Base-by-base conservation (phyloP, 495 filamentous ascomycete genomes). In the Elaphomyces granulatus region DNA sequence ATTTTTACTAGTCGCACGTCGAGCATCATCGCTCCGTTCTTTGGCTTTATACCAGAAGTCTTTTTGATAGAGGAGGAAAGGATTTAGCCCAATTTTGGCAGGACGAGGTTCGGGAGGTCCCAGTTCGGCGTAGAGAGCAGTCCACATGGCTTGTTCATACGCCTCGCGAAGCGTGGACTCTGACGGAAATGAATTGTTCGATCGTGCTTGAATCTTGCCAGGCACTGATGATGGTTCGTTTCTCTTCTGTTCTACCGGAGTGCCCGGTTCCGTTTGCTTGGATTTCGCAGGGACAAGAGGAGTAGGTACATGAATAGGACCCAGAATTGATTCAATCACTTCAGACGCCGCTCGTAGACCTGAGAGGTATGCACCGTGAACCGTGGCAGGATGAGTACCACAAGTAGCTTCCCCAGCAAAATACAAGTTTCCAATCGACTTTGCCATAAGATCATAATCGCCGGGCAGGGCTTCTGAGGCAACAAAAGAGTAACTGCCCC, bases 331-430 rank as follows among this genome's bases (percentile, higher is more conserved):
- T 37, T 83, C 77, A 35, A 93, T 68, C 1, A 96, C 70, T 43
- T 96, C 86, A 14, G 82, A 73, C 2, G 92, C 90, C 3, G 82
- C 88, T 14, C 88, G 77, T 2, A 95, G 68, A 7, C 90, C 90
- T 6, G 87, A 92, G 15, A 99, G 74, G 55, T 94, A 99, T 4
- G 90, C 90, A 4, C 90, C 90, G 48, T 99, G 90, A 1, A 96
- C 90, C 3, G 90, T 96, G 19, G 90, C 90, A 7, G 90, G 90
- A 56, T 99, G 87, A 2, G 85, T 92, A 34, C 83, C 85, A 55
- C 81, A 93, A 2, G 90, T 95, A 30, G 90, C 88, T 61, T 99
- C 90, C 17, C 90, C 90, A 3, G 92, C 90, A 60, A 99, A 99
- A 64, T 88, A 87, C 14, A 99, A 64, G 43, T 90, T 93, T 28